A percentile compares a stretch with the other conserved stretches of the same genome.
phyloP scores from a whole-genome alignment of 768 basidiomycete species.

The Trametes gibbosa region DNA sequence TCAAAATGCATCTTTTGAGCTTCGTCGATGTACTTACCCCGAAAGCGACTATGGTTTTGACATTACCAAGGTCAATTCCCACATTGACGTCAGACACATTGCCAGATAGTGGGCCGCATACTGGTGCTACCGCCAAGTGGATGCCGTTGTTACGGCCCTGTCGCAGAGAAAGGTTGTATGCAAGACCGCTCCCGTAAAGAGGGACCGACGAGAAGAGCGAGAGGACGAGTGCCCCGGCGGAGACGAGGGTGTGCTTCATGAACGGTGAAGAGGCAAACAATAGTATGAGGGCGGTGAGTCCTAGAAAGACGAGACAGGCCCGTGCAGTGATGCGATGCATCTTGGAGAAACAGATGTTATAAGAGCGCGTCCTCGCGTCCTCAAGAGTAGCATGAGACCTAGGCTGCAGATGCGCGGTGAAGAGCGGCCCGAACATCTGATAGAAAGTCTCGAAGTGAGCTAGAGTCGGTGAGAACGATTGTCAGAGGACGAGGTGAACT shows the following conservation, averaged over 20 bases:
- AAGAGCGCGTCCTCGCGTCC: not conserved
- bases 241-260: not conserved
- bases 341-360: not conserved
- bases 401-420: not conserved
- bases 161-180: not conserved
- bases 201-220: not conserved
- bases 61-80: constrained; percentile 36
- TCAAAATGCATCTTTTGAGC: not conserved
- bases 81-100: constrained; percentile 46
- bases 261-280: not conserved
- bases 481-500: not conserved
- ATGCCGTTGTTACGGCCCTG: constrained; percentile 25
- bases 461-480: not conserved
- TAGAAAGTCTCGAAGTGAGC: not conserved
- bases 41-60: constrained; percentile 52
- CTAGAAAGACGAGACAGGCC: not conserved
- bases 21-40: constrained; percentile 35
- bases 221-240: not conserved
- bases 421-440: not conserved
- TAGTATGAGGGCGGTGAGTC: not conserved
- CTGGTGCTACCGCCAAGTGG: constrained; percentile 45
- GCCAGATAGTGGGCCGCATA: constrained; percentile 42
- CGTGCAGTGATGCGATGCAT: not conserved
- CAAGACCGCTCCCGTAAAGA: not conserved
- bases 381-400: not conserved